phyloP scores from a whole-genome alignment of 371 early-diverging fungal species.

The Mortierella sp. region DNA sequence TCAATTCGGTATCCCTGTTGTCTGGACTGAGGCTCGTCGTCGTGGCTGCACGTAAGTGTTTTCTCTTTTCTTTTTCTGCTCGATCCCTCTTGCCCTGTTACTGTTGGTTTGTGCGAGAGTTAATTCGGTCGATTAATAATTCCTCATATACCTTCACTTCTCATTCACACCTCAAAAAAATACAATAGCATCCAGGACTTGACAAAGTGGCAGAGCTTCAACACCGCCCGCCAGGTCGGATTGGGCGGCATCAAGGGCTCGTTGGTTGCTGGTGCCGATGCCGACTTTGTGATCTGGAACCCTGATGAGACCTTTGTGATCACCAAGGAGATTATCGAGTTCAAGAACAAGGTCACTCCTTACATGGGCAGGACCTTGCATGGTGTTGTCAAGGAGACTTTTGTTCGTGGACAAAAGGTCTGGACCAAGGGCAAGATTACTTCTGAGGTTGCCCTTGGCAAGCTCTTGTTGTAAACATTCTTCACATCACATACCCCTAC shows the following conservation, averaged over 20 bases:
- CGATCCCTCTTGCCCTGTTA: not conserved
- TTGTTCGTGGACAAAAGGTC: slow-evolving; percentile 80
- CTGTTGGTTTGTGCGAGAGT: too few relatives aligned
- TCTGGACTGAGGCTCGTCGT: slow-evolving; percentile 85
- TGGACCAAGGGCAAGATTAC: slow-evolving; percentile 58
- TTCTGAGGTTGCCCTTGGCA: slow-evolving; percentile 49
- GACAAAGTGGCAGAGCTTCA: slow-evolving; percentile 75
- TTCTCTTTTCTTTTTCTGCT: not conserved
- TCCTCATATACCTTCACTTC: not conserved
- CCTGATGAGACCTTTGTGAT: slow-evolving; percentile 76
- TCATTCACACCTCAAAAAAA: not conserved
- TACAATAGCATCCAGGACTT: slow-evolving; percentile 69
- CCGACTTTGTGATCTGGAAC: slow-evolving; percentile 85
- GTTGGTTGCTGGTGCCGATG: slow-evolving; percentile 77
- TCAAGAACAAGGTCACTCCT: slow-evolving; percentile 87
- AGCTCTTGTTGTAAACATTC: slow-evolving; percentile 42
- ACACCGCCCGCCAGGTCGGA: slow-evolving; percentile 76
- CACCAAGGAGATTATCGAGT: slow-evolving; percentile 72
- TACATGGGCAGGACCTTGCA: slow-evolving; percentile 75
- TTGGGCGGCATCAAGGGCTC: slow-evolving; percentile 77
- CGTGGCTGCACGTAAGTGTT: slow-evolving; percentile 73
- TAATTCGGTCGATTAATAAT: not conserved
- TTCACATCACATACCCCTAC: not conserved
- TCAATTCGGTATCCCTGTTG: slow-evolving; percentile 84
- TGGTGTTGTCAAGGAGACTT: slow-evolving; percentile 79